A percentile compares a stretch with the other conserved stretches of the same genome.
These are phyloP conservation scores for Candida jianshihensis DNA, from an alignment of 805 yeast species.

Conservation along the genomic window DNA sequence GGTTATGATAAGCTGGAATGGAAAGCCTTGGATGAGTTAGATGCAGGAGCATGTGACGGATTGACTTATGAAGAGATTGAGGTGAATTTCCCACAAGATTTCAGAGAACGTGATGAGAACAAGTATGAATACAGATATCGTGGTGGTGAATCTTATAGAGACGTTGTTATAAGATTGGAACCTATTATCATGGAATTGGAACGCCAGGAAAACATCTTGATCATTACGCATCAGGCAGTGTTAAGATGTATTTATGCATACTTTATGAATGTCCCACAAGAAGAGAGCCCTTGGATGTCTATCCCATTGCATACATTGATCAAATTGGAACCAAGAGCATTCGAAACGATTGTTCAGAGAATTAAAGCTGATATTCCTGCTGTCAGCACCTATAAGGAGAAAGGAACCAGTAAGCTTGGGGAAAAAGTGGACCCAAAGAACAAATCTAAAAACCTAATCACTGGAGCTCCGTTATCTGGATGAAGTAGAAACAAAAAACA, in stretches of 20 bases:
- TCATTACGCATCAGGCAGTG: slow-evolving; percentile 97
- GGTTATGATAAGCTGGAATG: slow-evolving; percentile 82
- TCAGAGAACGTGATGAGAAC: slow-evolving; percentile 90
- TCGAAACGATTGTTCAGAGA: slow-evolving; percentile 78
- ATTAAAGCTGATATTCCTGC: slow-evolving; percentile 97
- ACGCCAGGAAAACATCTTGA: slow-evolving; percentile 90
- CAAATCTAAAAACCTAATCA: slow-evolving; percentile 20
- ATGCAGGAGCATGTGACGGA: slow-evolving; percentile 97
- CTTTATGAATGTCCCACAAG: slow-evolving; percentile 97
- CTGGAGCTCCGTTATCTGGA: slow-evolving; percentile 18
- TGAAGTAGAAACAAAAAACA: neutral
- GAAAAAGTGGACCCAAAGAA: slow-evolving; percentile 23
- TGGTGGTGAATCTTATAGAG: slow-evolving; percentile 96
- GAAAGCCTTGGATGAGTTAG: slow-evolving; percentile 96
- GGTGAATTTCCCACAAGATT: slow-evolving; percentile 81
- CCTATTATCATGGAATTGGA: slow-evolving; percentile 98
- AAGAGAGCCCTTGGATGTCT: slow-evolving; percentile 98
- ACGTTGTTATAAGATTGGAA: slow-evolving; percentile 88
- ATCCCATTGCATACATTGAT: slow-evolving; percentile 95
- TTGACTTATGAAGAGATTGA: slow-evolving; percentile 93
- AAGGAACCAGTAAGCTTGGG: slow-evolving; percentile 61
- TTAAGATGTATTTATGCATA: slow-evolving; percentile 94
- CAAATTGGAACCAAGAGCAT: slow-evolving; percentile 92
- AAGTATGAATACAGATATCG: slow-evolving; percentile 93
- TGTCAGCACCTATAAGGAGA: slow-evolving; percentile 92